A percentile compares a stretch with the other conserved stretches of the same genome.
Conservation (phyloP, 2,329 filamentous ascomycete genomes). For the Fusarium napiforme region DNA sequence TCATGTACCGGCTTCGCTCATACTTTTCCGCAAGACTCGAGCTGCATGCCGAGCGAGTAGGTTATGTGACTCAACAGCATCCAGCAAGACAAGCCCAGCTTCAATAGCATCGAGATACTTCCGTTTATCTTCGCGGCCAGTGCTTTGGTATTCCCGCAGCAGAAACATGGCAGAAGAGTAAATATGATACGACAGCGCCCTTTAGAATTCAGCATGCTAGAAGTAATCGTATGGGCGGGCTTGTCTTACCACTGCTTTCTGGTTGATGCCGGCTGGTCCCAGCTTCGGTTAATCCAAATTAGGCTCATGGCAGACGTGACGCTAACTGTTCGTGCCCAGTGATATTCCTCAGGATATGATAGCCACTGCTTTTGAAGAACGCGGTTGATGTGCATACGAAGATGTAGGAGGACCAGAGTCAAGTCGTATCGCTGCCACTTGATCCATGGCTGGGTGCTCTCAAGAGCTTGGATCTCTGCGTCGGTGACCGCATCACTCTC, state of each 20-base stretch:
- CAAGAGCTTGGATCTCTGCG: neutral
- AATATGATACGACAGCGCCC: neutral
- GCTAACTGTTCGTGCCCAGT: neutral
- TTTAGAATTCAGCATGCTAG: neutral
- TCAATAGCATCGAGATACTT: neutral
- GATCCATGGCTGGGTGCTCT: neutral
- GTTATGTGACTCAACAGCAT: neutral
- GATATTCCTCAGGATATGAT: neutral
- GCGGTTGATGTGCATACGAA: neutral
- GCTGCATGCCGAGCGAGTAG: neutral
- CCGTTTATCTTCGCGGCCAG: rapidly evolving
- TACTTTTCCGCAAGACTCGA: neutral
- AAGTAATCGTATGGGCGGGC: rapidly evolving
- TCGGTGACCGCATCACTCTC: neutral
- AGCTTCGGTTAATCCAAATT: neutral
- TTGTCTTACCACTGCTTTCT: neutral
- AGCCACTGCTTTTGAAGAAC: neutral
- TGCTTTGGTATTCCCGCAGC: neutral
- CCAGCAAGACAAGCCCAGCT: neutral
- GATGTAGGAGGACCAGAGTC: neutral
- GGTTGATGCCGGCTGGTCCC: neutral
- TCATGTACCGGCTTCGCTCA: neutral
- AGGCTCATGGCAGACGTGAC: neutral
- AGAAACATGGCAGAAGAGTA: neutral
- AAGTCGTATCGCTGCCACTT: neutral